These are phyloP conservation scores for Umbelopsis sp. DNA, from an alignment of 371 early-diverging fungal genomes.

Conservation along the genomic window DNA sequence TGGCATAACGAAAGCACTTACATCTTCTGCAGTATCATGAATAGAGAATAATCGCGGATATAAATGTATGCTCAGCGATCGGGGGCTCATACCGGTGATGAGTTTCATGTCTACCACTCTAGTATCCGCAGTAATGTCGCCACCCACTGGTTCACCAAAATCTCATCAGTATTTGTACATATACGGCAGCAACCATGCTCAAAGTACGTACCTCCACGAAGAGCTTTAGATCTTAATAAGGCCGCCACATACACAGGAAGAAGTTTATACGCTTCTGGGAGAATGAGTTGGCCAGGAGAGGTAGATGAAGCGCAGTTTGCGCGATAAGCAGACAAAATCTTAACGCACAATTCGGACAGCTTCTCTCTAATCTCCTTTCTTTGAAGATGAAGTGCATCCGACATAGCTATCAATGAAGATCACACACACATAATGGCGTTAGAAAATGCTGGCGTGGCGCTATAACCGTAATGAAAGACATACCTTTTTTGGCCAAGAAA, in stretches of 20 bases:
- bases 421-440: background rate
- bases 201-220: conserved; percentile 64
- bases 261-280: conserved; percentile 96
- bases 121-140: conserved; percentile 71
- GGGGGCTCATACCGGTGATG: conserved; percentile 76
- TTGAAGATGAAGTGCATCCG: conserved; percentile 70
- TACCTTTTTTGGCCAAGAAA: conserved; percentile 78
- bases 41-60: conserved; percentile 88
- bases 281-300: conserved; percentile 91
- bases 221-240: conserved; percentile 77
- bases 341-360: conserved; percentile 85
- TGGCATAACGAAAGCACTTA: conserved; percentile 24
- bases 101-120: conserved; percentile 80
- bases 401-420: conserved; percentile 55
- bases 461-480: background rate
- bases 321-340: conserved; percentile 91
- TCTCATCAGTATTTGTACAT: background rate
- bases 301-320: conserved; percentile 89
- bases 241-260: conserved; percentile 90
- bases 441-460: too few species aligned
- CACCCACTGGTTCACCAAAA: conserved; percentile 41
- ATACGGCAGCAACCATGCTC: background rate
- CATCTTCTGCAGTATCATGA: conserved; percentile 64
- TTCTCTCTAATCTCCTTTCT: conserved; percentile 83
- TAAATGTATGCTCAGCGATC: conserved; percentile 74